Conservation (phyloP, 2,329 filamentous ascomycete species). For the Xylaria sp. region DNA sequence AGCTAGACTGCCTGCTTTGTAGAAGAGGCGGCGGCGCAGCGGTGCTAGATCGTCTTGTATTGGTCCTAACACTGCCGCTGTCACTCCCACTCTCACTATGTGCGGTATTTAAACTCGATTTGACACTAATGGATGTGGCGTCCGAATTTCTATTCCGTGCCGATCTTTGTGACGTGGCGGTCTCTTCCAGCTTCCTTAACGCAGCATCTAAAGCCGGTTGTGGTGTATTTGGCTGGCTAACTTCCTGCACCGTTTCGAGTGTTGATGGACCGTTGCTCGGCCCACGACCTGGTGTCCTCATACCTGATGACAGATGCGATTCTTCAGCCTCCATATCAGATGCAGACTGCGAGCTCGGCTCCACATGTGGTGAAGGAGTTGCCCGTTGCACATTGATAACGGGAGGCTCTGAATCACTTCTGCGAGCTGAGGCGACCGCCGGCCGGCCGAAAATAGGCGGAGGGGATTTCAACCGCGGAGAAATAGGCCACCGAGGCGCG, state of each 20-base stretch:
- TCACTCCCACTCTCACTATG: slow-evolving; percentile 69
- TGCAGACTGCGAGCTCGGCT: slow-evolving; percentile 44
- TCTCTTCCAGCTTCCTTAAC: slow-evolving; percentile 59
- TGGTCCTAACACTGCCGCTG: slow-evolving; percentile 58
- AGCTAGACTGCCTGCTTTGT: slow-evolving; percentile 69
- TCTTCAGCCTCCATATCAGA: slow-evolving; percentile 62
- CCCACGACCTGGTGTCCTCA: slow-evolving; percentile 65
- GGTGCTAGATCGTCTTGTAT: slow-evolving; percentile 50
- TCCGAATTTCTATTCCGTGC: slow-evolving; percentile 47
- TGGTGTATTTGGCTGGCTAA: slow-evolving; percentile 77
- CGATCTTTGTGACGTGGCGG: slow-evolving; percentile 50
- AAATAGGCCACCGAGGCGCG: slow-evolving; percentile 75
- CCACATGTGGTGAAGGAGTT: slow-evolving; percentile 53
- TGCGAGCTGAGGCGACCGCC: slow-evolving; percentile 44
- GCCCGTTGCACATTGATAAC: slow-evolving; percentile 59
- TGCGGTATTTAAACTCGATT: slow-evolving; percentile 53
- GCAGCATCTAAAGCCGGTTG: slow-evolving; percentile 52
- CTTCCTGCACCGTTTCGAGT: slow-evolving; percentile 91
- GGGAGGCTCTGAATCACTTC: slow-evolving; percentile 57
- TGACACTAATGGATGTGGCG: slow-evolving; percentile 48
- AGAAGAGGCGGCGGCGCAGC: slow-evolving; percentile 55
- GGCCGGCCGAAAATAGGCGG: slow-evolving; percentile 62
- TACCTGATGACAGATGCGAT: slow-evolving; percentile 53
- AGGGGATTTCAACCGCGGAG: slow-evolving; percentile 77
- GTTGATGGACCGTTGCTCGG: slow-evolving; percentile 64